Conservation (phyloP, 83 land plant species). For the Larix sibirica region DNA sequence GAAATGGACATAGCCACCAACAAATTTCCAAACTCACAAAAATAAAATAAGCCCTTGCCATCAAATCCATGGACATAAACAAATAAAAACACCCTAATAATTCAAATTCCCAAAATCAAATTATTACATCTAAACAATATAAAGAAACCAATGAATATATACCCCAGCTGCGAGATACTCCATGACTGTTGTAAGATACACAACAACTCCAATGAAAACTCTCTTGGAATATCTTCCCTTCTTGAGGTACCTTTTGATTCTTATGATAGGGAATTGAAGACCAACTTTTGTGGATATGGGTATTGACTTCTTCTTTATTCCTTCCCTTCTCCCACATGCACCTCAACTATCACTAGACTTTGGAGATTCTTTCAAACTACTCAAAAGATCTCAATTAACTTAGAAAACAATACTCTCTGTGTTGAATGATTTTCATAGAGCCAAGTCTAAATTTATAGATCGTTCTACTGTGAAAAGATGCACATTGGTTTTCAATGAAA, state of each 20-base stretch:
- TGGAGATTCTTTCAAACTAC: neutral
- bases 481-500: too few species aligned
- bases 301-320: neutral
- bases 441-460: neutral
- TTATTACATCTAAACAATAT: too few species aligned
- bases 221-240: constrained; percentile 5
- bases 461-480: too few species aligned
- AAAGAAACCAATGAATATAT: too few species aligned
- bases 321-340: constrained; percentile 3
- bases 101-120: neutral
- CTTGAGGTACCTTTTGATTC: neutral
- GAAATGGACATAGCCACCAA: neutral
- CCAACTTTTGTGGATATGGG: neutral
- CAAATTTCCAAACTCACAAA: neutral
- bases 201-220: neutral
- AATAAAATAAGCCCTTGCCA: neutral
- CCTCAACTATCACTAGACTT: neutral
- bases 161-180: constrained; percentile 8
- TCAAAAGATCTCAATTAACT: too few species aligned
- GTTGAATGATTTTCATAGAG: too few species aligned
- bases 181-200: neutral
- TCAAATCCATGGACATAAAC: too few species aligned
- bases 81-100: too few species aligned
- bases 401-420: too few species aligned
- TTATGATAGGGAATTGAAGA: neutral